phyloP scores from a whole-genome alignment of 352 stramenopile genomes.

The Achlya hypogyna region DNA sequence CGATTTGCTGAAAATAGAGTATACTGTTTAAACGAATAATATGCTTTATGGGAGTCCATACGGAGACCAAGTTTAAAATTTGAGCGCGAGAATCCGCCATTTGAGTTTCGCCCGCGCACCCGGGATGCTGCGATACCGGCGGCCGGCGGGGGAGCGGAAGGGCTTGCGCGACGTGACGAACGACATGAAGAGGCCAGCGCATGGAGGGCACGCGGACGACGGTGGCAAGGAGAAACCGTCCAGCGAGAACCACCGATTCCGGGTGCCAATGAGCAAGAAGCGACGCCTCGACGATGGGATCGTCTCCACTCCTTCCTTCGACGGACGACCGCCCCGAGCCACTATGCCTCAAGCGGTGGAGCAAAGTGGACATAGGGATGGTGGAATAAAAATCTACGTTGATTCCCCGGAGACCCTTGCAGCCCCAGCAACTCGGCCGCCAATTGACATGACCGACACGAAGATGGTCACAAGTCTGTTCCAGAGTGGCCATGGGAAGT shows the following conservation, averaged over 20 bases:
- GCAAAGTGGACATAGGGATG: not conserved
- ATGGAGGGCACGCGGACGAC: not conserved
- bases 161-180: not conserved
- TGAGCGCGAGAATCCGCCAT: not conserved
- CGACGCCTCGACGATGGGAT: not conserved
- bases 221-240: not conserved
- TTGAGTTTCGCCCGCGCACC: not conserved
- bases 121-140: not conserved
- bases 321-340: not conserved
- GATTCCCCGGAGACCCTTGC: not conserved
- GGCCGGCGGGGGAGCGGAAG: not conserved
- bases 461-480: not conserved
- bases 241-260: not conserved
- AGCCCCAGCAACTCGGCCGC: not conserved
- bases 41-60: not conserved
- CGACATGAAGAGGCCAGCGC: not conserved
- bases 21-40: not conserved
- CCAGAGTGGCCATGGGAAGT: slow-evolving; percentile 1
- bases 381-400: not conserved
- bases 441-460: not conserved
- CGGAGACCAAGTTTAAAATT: not conserved
- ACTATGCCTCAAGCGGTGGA: not conserved
- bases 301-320: not conserved
- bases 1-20: not conserved
- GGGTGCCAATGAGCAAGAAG: slow-evolving; percentile 1